These are phyloP conservation scores for Metschnikowia santaceciliae DNA, from an alignment of 805 yeast genomes.

Conservation along the genomic window DNA sequence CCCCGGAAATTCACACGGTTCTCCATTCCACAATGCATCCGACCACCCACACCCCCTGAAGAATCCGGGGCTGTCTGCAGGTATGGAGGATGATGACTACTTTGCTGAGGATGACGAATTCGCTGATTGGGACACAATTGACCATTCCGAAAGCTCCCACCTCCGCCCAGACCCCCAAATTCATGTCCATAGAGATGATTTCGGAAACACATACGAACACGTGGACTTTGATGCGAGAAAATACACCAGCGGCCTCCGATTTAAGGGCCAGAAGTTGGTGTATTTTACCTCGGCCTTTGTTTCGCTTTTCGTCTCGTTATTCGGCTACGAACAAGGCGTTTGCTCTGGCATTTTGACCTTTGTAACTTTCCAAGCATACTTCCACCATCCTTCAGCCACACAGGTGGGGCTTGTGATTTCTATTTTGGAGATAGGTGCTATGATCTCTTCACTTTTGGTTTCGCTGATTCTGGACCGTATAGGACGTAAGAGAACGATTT, in stretches of 20 bases:
- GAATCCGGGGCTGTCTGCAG: background rate
- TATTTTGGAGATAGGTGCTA: conserved; percentile 20
- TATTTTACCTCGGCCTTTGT: conserved; percentile 45
- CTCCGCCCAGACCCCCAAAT: conserved; percentile 4
- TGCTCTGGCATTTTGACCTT: conserved; percentile 84
- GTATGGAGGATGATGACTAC: background rate
- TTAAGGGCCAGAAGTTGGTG: conserved; percentile 39
- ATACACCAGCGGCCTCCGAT: conserved; percentile 29
- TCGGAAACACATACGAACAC: conserved; percentile 33
- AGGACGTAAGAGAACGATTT: conserved; percentile 19
- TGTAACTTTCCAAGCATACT: conserved; percentile 51
- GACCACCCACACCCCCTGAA: background rate
- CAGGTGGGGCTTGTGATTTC: conserved; percentile 18
- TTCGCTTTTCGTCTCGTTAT: conserved; percentile 37
- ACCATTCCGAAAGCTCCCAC: conserved; percentile 8
- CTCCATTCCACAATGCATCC: background rate
- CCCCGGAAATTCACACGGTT: background rate
- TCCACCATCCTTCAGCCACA: conserved; percentile 16
- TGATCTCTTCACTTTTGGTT: conserved; percentile 19
- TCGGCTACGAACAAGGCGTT: conserved; percentile 60
- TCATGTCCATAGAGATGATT: conserved; percentile 22
- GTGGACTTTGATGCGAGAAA: conserved; percentile 33
- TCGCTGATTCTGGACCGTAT: conserved; percentile 15
- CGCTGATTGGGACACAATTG: conserved; percentile 15
- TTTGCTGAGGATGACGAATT: conserved; percentile 11